Percentiles rank a stretch among this genome's conserved stretches.
Conservation (phyloP, 441 rosid genomes). For the Isatis lusitanica region DNA sequence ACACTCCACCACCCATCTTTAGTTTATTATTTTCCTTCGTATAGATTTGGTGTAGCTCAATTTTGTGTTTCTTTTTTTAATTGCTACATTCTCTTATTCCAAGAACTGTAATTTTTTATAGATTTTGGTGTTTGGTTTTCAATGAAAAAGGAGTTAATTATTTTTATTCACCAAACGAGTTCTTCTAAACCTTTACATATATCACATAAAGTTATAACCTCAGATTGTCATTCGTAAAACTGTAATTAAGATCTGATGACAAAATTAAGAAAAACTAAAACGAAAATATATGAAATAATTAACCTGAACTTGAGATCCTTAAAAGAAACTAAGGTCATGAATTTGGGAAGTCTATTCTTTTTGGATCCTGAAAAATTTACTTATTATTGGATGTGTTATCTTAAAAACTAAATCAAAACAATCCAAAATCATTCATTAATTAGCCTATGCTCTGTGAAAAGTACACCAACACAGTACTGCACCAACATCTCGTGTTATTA, state of each 20-base stretch:
- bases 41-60: constrained; percentile 18
- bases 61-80: background rate
- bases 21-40: background rate
- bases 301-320: background rate
- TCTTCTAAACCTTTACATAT: background rate
- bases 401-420: too few species aligned
- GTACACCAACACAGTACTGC: background rate
- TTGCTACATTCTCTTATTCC: constrained; percentile 11
- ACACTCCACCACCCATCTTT: constrained; percentile 38
- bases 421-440: background rate
- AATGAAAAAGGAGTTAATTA: background rate
- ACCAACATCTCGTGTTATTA: background rate
- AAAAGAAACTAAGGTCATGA: background rate
- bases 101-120: background rate
- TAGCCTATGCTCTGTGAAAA: background rate
- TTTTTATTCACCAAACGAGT: background rate
- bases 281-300: background rate
- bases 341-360: background rate
- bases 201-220: background rate
- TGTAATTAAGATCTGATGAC: background rate
- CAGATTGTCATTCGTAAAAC: background rate
- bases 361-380: background rate
- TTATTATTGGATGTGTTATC: too few species aligned
- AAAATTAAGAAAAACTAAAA: background rate
- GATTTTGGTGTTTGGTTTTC: background rate